Base-by-base conservation (phyloP, 106 monocot genomes). In the Gastrodia elata region DNA sequence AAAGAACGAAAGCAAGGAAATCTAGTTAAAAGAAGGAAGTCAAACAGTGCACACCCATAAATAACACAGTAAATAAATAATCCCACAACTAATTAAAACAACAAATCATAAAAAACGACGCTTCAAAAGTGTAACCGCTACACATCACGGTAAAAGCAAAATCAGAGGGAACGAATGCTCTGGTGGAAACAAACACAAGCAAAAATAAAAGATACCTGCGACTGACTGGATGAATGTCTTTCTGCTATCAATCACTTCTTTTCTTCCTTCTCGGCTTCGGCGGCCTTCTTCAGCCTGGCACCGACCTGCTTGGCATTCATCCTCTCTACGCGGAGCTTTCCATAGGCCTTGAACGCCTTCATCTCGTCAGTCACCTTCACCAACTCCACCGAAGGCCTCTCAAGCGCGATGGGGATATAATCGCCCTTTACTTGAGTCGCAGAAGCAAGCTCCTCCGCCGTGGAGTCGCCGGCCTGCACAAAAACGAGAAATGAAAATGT, bases 261-360 rank as follows among this genome's bases (percentile, higher is more conserved):
- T 20, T 84, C 89, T 46, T 89, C 86, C 82, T 89, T 90, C 75
- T 86, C 90, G 0, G 90, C 86, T 78, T 90, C 90, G 3, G 83
- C 86, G 40, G 86, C 86, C 80, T 80, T 90, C 86, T 87, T 89
- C 81, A 89, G 61, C 58, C 90, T 90, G 16, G 74, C 72, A 69
- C 90, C 90, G 1, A 80, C 69, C 39, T 86, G 90, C 36, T 80
- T 79, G 26, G 82, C n/a, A 76, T 90, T 90, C 75, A 80, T 90
- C 38, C 82, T 61, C 70, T 90, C 90, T 0, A 90, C 65, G 10
- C 90, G 79, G 27, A 90, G 84, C 58, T 86, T 90, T 24, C 39
- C 77, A 49, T 90, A 90, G 22, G 86, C 90, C 24, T 38, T 84
- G 77, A 90, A 90, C 0, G 77, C 37, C 74, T 82, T 86, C 90